Evolutionary conservation across 331 rosid genomes (phyloP).

Genomic region (Malus hybrid): DNA sequence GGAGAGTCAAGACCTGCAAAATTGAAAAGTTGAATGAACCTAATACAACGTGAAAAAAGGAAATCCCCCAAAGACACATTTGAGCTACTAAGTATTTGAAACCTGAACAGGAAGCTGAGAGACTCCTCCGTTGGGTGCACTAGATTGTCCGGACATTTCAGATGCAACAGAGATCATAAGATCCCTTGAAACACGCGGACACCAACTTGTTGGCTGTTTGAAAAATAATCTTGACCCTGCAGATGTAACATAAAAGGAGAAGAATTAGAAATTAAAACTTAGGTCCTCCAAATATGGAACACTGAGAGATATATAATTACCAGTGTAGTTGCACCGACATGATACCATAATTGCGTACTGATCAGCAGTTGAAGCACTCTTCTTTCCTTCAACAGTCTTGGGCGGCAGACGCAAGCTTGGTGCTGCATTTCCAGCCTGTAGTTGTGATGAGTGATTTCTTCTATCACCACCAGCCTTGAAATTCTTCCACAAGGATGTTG

Average conservation of each 20-base stretch:
- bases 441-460: conserved; percentile 42
- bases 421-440: conserved; percentile 33
- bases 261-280: conserved; percentile 15
- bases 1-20: conserved; percentile 85
- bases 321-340: conserved; percentile 85
- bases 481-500: conserved; percentile 51
- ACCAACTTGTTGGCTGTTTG: conserved; percentile 86
- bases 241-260: conserved; percentile 5
- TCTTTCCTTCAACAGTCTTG: conserved; percentile 42
- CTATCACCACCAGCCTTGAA: conserved; percentile 42
- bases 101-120: conserved; percentile 82
- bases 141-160: conserved; percentile 52
- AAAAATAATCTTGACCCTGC: conserved; percentile 84
- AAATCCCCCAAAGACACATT: not conserved
- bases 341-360: conserved; percentile 87
- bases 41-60: not conserved
- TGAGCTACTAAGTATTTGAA: conserved; percentile 3
- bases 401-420: conserved; percentile 35
- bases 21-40: conserved; percentile 23
- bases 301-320: conserved; percentile 25
- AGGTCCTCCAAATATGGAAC: conserved; percentile 8
- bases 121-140: conserved; percentile 39
- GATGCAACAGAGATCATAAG: conserved; percentile 75
- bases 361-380: conserved; percentile 31
- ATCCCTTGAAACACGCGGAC: conserved; percentile 69